Conservation (phyloP, 208 protist genomes). For the Phytomonas serpens region DNA sequence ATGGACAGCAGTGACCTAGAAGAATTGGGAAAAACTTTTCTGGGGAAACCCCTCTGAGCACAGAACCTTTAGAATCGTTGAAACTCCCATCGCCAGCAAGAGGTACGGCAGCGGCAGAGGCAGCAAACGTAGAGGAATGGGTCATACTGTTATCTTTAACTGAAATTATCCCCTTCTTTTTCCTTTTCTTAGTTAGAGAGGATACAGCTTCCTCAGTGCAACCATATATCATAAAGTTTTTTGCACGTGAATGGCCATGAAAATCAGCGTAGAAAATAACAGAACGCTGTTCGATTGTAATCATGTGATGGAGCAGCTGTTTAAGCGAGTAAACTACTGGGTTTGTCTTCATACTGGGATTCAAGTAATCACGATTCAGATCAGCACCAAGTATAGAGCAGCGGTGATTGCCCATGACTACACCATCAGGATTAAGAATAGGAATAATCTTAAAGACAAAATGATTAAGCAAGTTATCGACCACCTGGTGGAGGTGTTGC, state of each 20-base stretch:
- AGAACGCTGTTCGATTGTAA: slow-evolving; percentile 43
- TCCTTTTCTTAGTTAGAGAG: slow-evolving; percentile 8
- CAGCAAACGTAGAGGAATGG: not conserved
- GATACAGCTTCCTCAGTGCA: slow-evolving; percentile 43
- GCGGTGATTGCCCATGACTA: slow-evolving; percentile 96
- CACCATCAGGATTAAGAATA: slow-evolving; percentile 98
- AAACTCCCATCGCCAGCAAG: not conserved
- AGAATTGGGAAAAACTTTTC: slow-evolving; percentile 77
- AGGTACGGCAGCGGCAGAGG: not conserved
- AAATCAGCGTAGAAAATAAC: slow-evolving; percentile 90
- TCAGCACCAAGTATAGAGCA: slow-evolving; percentile 92
- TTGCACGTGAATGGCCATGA: slow-evolving; percentile 92
- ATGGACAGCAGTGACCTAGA: slow-evolving; percentile 38
- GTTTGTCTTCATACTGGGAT: slow-evolving; percentile 52
- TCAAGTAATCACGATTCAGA: slow-evolving; percentile 93
- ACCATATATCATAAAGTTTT: slow-evolving; percentile 95
- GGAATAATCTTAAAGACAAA: slow-evolving; percentile 95
- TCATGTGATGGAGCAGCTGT: slow-evolving; percentile 66
- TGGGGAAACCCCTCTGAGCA: slow-evolving; percentile 11
- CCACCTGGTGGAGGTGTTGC: not conserved
- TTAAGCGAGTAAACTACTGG: slow-evolving; percentile 83
- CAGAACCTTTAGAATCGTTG: not conserved
- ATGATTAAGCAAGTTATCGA: slow-evolving; percentile 35
- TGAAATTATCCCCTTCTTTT: not conserved
- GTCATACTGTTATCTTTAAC: not conserved